Percentiles rank a stretch among this genome's conserved stretches.
Evolutionary conservation across 345 rosid genomes (phyloP).

Genomic region (rapeseed (Brassica napus)): Da-Ae NC_063446.1:10304501-10305000

Average conservation of each 20-base stretch:
- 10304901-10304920: neutral
- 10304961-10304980: neutral
- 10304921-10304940: neutral
- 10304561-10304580: neutral
- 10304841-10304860: neutral
- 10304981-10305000: neutral
- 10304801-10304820: too few relatives aligned
- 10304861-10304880: neutral
- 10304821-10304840: too few relatives aligned
- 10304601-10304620: too few relatives aligned
- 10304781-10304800: too few relatives aligned
- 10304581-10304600: neutral
- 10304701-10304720: neutral
- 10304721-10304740: too few relatives aligned
- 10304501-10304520: neutral
- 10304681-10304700: too few relatives aligned
- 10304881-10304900: neutral
- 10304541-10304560: neutral
- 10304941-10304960: neutral
- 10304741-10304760: too few relatives aligned
- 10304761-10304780: neutral
- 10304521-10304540: neutral
- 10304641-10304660: neutral
- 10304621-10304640: neutral
- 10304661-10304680: too few relatives aligned